A percentile compares a stretch with the other conserved stretches of the same genome.
Conservation (phyloP, 768 basidiomycete genomes). For the Psilocybe subaeruginosa region DNA sequence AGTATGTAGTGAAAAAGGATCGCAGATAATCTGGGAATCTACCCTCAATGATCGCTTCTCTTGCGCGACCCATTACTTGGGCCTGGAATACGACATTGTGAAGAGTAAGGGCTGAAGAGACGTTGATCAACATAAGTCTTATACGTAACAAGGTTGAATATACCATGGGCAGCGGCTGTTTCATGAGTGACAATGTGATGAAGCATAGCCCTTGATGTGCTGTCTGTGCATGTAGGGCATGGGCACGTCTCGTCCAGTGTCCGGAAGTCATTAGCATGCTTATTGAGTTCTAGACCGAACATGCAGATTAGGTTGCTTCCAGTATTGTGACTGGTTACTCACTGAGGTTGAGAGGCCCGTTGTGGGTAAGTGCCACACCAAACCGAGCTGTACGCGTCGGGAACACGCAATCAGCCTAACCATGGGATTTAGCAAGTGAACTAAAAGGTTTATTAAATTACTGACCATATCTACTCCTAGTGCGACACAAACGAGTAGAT, state of each 20-base stretch:
- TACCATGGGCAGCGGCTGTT: conserved; percentile 86
- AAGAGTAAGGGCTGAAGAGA: conserved; percentile 66
- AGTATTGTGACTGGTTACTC: conserved; percentile 18
- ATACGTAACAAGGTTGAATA: conserved; percentile 18
- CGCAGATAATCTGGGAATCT: conserved; percentile 79
- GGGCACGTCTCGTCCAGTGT: conserved; percentile 80
- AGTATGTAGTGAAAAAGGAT: conserved; percentile 79
- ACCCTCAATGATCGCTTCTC: conserved; percentile 79
- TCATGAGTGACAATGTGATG: conserved; percentile 79
- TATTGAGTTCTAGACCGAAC: conserved; percentile 55
- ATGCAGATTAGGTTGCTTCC: neutral
- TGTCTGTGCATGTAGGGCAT: conserved; percentile 80
- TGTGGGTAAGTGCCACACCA: conserved; percentile 84
- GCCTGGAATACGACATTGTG: conserved; percentile 90
- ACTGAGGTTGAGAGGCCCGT: conserved; percentile 86
- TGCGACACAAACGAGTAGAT: conserved; percentile 88
- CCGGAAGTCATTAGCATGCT: conserved; percentile 68
- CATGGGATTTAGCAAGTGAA: neutral
- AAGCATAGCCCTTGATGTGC: conserved; percentile 72
- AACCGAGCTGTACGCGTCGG: conserved; percentile 92
- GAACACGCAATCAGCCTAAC: conserved; percentile 89
- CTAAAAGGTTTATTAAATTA: neutral
- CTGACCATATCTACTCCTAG: conserved; percentile 91
- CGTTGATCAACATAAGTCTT: conserved; percentile 9
- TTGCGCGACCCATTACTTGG: conserved; percentile 81